Evolutionary conservation across 495 filamentous ascomycete genomes (phyloP).

Genomic region (Tuber melanosporum): DNA sequence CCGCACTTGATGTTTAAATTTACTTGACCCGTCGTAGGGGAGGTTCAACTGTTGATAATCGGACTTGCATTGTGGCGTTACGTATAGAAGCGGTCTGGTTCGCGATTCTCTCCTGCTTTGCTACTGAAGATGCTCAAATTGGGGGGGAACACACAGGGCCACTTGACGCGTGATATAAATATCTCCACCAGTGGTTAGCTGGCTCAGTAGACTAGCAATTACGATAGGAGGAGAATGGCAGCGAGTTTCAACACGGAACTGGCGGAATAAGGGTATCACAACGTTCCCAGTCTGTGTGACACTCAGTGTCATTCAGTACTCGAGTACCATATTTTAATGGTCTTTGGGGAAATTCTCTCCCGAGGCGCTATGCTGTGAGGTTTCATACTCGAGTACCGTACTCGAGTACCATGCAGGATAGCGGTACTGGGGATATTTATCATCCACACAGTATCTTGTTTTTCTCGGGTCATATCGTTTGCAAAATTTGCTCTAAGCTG

Average conservation of each 20-base stretch:
- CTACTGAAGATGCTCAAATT: neutral
- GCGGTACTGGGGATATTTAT: neutral
- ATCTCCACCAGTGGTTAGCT: neutral
- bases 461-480: neutral
- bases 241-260: neutral
- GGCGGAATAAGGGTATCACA: neutral
- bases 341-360: neutral
- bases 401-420: neutral
- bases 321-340: neutral
- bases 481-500: neutral
- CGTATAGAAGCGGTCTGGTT: neutral
- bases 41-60: neutral
- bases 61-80: neutral
- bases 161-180: slow-evolving; percentile 3
- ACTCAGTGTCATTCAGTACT: neutral
- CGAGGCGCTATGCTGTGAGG: neutral
- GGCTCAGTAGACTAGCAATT: neutral
- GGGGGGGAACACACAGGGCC: neutral
- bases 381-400: neutral
- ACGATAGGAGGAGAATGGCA: neutral
- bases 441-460: neutral
- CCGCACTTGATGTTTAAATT: too few species aligned
- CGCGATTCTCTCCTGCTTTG: neutral
- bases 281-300: neutral
- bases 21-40: too few species aligned